Evolutionary conservation across 2,329 filamentous ascomycete genomes (phyloP), one percentile per base, ranked within the genome.

Genomic region (Diaporthe australafricana): DNA sequence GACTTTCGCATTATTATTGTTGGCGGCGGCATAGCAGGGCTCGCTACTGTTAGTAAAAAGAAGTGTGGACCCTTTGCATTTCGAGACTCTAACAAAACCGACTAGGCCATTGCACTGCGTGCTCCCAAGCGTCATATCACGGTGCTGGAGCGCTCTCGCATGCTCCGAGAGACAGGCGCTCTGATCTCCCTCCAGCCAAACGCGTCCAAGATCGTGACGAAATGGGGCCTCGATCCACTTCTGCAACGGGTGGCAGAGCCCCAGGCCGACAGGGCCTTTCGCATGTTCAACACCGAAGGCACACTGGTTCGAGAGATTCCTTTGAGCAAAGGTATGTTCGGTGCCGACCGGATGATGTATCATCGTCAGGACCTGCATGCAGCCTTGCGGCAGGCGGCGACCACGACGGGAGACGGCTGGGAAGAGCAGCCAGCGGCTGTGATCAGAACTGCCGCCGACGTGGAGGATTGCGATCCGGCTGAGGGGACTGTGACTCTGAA

Each of bases 151-250:
- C 74, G 75, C 14, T 77, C 75, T 25, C 75, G 73, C 42, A 75
- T 78, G 71, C 76, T 77, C 16, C 78, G 78, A 7, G 83, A 85
- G 70, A 81, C 83, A 8, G 83, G 83, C 2, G 83, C 83, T 1
- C 78, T 81, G 9, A 82, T 84, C 22, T 84, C 82, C 0, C 77
- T 84, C 0, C 83, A 84, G 60, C 83, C 83, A 0, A 84, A 84
- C 74, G 83, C 83, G 0, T 79, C 79, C 25, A 78, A 80, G 47
- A 81, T 83, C 3, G 74, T 83, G 9, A 57, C 77, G 9, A 62
- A 50, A 62, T 83, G 80, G 80, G 76, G 76, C 0, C 72, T 84
- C 1, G 73, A 75, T 17, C 62, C 72, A 25, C 75, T 79, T 9
- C 77, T 82, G 3, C 69, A 76, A 6, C 72, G 40, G 40, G 5